Base-by-base conservation (phyloP, 2,329 filamentous ascomycete species). In the Colletotrichum viniferum region DNA sequence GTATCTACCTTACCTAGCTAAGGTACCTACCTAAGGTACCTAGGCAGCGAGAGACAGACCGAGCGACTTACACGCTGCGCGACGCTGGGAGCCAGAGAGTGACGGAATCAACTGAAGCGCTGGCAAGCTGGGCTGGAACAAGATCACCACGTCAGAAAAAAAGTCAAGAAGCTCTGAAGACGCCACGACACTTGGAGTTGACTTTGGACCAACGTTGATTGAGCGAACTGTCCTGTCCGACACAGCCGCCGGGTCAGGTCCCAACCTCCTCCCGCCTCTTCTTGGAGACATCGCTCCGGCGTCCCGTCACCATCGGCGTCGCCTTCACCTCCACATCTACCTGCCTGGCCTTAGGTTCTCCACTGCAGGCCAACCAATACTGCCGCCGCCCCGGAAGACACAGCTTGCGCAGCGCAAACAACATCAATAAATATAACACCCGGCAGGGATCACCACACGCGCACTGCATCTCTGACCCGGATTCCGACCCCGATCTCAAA, bases 401-500 rank as follows among this genome's bases (percentile, higher is more conserved):
- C 21, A 60, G 21, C 32, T 26, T n/a, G 18, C n/a, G 58, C 18
- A 66, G 70, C 21, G 43, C 63, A 61, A 62, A 26, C 66, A 63
- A 30, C 8, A 43, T 18, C 36, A 43, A 43, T 18, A n/a, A n/a
- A n/a, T n/a, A 48, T n/a, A 48, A 48, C 71, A 62, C 48, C 48
- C 48, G 71, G n/a, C 72, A 74, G 68, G 72, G 61, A 66, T 71
- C 66, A 64, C 26, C 38, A 48, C 38, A 48, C 14, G 68, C 61
- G 7, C 68, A 61, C 55, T 62, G 61, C 72, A 65, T 58, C 66
- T 64, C 48, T 21, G 67, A 74, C 68, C 72, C 72, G 68, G 52
- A 32, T 74, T 71, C 72, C 72, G 72, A 74, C 68, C 61, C 36
- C 72, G 52, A 74, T 74, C 68, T 74, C 38, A 34, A 32, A 43